phyloP scores from a whole-genome alignment of 768 basidiomycete species.

The Rhodotorula sphaerocarpa region DNA sequence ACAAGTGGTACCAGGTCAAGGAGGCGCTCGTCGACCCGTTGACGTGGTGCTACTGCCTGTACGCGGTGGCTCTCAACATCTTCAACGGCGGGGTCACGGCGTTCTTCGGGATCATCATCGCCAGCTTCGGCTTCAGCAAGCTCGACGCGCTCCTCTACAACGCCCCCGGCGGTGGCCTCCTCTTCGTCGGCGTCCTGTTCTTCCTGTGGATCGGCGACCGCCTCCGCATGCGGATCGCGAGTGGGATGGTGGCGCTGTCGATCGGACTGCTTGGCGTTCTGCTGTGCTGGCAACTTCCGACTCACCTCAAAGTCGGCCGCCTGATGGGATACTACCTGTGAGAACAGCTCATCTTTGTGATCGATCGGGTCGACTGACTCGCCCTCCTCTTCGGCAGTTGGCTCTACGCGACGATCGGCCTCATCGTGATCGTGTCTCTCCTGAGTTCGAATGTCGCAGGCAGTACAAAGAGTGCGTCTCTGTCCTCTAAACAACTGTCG shows the following conservation, averaged over 20 bases:
- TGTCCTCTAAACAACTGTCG: too few relatives aligned
- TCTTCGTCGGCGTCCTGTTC: slow-evolving; percentile 2
- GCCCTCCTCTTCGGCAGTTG: neutral
- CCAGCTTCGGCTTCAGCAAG: slow-evolving; percentile 10
- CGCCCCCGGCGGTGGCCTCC: slow-evolving; percentile 17
- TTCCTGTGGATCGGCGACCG: slow-evolving; percentile 20
- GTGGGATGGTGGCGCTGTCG: slow-evolving; percentile 5
- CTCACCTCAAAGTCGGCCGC: slow-evolving; percentile 13
- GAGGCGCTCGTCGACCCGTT: slow-evolving; percentile 27
- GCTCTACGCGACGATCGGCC: slow-evolving; percentile 13
- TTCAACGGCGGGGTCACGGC: slow-evolving; percentile 17
- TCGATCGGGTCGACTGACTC: too few relatives aligned
- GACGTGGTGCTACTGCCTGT: slow-evolving; percentile 28
- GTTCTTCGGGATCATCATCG: slow-evolving; percentile 30
- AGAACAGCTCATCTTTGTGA: too few relatives aligned
- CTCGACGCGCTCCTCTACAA: slow-evolving; percentile 19
- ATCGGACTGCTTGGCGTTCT: slow-evolving; percentile 19
- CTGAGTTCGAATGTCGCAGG: slow-evolving; percentile 34
- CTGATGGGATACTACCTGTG: slow-evolving; percentile 31
- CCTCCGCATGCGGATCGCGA: slow-evolving; percentile 2
- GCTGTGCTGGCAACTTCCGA: slow-evolving; percentile 22
- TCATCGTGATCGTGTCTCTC: slow-evolving; percentile 24
- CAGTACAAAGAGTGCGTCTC: slow-evolving; percentile 14
- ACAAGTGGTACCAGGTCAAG: slow-evolving; percentile 24
- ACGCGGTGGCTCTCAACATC: slow-evolving; percentile 15